phyloP scores from a whole-genome alignment of 352 stramenopile species.

The Phytophthora foliorum region DNA sequence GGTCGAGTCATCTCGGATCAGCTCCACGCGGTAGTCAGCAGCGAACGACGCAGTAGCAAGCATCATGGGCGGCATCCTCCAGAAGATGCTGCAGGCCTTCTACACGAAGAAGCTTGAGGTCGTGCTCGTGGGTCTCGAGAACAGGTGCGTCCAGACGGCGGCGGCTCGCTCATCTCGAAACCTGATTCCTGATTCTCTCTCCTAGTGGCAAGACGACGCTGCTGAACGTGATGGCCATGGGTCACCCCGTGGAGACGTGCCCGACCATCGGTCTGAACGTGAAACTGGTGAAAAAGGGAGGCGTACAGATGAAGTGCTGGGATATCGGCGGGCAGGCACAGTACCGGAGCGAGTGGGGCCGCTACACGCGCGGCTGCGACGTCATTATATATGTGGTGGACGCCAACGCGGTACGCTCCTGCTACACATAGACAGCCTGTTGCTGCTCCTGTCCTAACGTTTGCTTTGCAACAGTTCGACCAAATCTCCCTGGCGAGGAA shows the following conservation, averaged over 20 bases:
- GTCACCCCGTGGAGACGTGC: slow-evolving; percentile 95
- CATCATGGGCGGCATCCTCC: slow-evolving; percentile 93
- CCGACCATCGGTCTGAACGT: slow-evolving; percentile 98
- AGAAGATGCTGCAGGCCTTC: slow-evolving; percentile 96
- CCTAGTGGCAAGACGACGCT: slow-evolving; percentile 96
- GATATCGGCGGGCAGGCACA: slow-evolving; percentile 98
- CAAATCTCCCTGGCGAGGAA: slow-evolving; percentile 96
- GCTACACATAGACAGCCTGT: not conserved
- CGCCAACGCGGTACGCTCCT: slow-evolving; percentile 89
- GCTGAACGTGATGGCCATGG: slow-evolving; percentile 97
- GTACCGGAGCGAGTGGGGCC: slow-evolving; percentile 95
- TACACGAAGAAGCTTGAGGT: slow-evolving; percentile 98
- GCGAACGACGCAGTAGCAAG: not conserved
- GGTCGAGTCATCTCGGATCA: slow-evolving; percentile 33
- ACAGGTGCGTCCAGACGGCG: slow-evolving; percentile 72
- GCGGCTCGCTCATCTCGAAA: not conserved
- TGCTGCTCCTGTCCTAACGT: slow-evolving; percentile 4
- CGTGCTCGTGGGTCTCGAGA: slow-evolving; percentile 97
- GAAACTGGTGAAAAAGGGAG: slow-evolving; percentile 97
- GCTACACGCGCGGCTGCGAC: slow-evolving; percentile 97
- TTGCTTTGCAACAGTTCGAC: slow-evolving; percentile 71
- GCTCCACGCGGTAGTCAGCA: slow-evolving; percentile 16
- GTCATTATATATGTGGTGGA: slow-evolving; percentile 99
- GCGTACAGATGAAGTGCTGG: slow-evolving; percentile 99
- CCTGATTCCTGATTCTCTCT: slow-evolving; percentile 21